Evolutionary conservation across 1,284 basidiomycete species (phyloP), one percentile per base, ranked within the genome.

Genomic region (Ceratobasidium sp.): DNA sequence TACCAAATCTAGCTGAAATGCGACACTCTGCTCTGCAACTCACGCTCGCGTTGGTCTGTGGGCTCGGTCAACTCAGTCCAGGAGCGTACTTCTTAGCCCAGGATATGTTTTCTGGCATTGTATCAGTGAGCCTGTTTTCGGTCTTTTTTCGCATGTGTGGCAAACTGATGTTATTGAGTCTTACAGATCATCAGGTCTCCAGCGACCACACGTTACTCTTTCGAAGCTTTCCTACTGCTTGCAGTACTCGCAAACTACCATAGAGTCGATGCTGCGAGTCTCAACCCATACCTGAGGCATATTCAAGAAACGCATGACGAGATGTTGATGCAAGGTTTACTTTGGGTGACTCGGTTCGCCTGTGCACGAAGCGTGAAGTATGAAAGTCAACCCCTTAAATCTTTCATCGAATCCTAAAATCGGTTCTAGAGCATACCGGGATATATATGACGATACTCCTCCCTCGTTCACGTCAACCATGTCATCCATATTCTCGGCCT

Each of bases 41-140:
- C 15, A 82, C 83, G 3, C 76, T 89, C 45, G 80, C 82, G 20
- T 87, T 84, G 71, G 81, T 84, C 73, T 85, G 86, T 69, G 82
- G 85, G 6, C 80, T 88, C 56, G 81, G 78, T 43, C 86, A 89
- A 71, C 80, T 87, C 15, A 90, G 87, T 73, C 85, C 86, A 0
- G 87, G 86, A 12, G 88, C 87, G 6, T 89, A 89, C 74, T 85
- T 89, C 56, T 80, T 89, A 13, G 83, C 85, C 13, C 79, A 78
- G 50, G 84, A 89, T 74, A 77, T 89, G 25, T 88, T 85, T 72
- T 82, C 86, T 2, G 79, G 83, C 0, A 81, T 88, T 20, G 76
- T 79, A 13, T 77, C 79, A 25, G 87, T 85, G 64, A 47, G 83
- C 35, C 25, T 34, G 42, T 8, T 35, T 22, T 54, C 35, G 8